Conservation (phyloP, 2,329 filamentous ascomycete species). For the Hymenoscyphus fructigenus region DNA sequence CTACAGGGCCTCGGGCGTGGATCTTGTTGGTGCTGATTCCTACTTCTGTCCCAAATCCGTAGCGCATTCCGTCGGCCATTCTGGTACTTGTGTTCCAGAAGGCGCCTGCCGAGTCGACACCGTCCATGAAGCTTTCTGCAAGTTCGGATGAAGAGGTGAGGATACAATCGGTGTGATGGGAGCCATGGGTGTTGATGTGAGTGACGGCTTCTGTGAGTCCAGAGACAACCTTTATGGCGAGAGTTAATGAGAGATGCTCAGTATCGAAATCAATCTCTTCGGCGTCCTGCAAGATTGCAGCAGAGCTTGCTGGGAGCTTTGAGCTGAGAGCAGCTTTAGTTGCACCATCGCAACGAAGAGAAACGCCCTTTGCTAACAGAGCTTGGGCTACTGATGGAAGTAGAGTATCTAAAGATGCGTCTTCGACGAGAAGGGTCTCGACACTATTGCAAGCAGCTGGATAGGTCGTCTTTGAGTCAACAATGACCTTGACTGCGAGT, state of each 20-base stretch:
- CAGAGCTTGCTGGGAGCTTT: constrained; percentile 43
- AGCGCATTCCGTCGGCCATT: constrained; percentile 95
- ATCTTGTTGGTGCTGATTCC: constrained; percentile 99
- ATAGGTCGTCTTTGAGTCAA: constrained; percentile 93
- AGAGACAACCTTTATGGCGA: constrained; percentile 79
- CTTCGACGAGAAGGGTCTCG: constrained; percentile 88
- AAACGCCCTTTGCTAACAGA: constrained; percentile 74
- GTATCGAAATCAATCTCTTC: constrained; percentile 75
- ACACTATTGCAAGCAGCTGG: constrained; percentile 92
- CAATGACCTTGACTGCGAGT: constrained; percentile 72
- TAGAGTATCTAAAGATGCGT: constrained; percentile 62
- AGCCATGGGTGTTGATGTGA: constrained; percentile 91
- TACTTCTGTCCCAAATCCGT: constrained; percentile 96
- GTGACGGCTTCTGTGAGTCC: constrained; percentile 68
- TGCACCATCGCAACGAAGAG: constrained; percentile 72
- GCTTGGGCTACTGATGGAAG: constrained; percentile 73
- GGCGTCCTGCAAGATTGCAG: constrained; percentile 60
- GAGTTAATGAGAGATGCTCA: constrained; percentile 81
- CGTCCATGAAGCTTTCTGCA: constrained; percentile 80
- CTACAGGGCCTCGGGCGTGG: constrained; percentile 88
- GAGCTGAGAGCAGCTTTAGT: constrained; percentile 63
- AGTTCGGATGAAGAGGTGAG: constrained; percentile 66
- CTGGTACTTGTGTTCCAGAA: constrained; percentile 97
- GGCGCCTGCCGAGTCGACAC: constrained; percentile 84
- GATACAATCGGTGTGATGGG: constrained; percentile 92